Base-by-base conservation (phyloP, 75 land plant species). In the Cunninghamia lanceolata region DNA sequence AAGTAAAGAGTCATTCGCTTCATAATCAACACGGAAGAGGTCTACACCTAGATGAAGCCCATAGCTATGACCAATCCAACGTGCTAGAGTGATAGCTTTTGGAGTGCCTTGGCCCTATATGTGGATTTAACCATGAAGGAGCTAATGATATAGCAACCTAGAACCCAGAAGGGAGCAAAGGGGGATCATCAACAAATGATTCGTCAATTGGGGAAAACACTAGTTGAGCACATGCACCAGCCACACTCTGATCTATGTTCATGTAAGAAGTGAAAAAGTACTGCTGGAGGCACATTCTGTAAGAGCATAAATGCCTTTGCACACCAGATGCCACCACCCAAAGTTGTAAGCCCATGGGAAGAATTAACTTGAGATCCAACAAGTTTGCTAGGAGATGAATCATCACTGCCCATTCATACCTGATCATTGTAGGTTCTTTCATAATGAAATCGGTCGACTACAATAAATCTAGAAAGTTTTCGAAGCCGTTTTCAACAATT, bases 231-330 rank as follows among this genome's bases (percentile, higher is more conserved):
- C 93, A 95, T 39, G 95, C 95, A 70, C 99, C 97, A 3, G 91
- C 90, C 99, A 97, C 99, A 97, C 79, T 95, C 99, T 5, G 99
- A 97, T 28, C 99, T 93, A 74, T 97, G 99, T 88, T 97, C 99
- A n/a, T 97, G 92, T 73, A 97, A 52, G 85, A 94, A 95, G 4
- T 94, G 97, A 59, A 97, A 92, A 59, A 97, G 86, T 66, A 94
- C 86, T 30, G 97, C 95, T 16, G 99, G 99, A 85, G 99, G 96
- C 30, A 95, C 99, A 92, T 95, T 93, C 91, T 96, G 98, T 38
- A 97, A 90, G 7, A 97, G 92, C 99, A 97, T 97, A 11, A 96
- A 97, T 25, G 99, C 96, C 86, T 97, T 97, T 36, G 97, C 99
- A 89, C 99, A 97, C 35, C 95, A 88, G 25, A 97, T 91, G 50